phyloP scores from a whole-genome alignment of 2,329 filamentous ascomycete genomes.

The Colletotrichum tamarilloi region DNA sequence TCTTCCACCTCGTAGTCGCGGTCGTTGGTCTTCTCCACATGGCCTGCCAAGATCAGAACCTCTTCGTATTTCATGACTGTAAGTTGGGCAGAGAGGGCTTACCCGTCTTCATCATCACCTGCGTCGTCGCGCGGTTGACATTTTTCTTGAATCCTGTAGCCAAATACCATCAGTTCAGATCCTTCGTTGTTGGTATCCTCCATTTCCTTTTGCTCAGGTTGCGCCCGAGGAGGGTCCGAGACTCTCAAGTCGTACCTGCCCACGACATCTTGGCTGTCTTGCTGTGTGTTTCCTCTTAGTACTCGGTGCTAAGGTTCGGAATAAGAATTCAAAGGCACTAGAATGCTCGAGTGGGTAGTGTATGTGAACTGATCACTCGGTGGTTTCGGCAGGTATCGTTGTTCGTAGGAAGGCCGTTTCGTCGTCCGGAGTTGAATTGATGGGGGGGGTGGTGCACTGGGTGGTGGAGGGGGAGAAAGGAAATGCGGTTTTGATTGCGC shows the following conservation, averaged over 20 bases:
- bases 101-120: slow-evolving; percentile 99
- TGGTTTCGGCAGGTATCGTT: slow-evolving; percentile 20
- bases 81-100: slow-evolving; percentile 41
- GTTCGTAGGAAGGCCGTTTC: slow-evolving; percentile 19
- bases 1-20: slow-evolving; percentile 99
- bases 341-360: background rate
- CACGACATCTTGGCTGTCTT: slow-evolving; percentile 54
- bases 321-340: background rate
- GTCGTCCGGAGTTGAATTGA: slow-evolving; percentile 26
- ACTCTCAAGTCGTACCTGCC: slow-evolving; percentile 51
- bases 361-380: slow-evolving; percentile 2
- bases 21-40: slow-evolving; percentile 98
- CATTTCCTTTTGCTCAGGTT: background rate
- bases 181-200: background rate
- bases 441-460: background rate
- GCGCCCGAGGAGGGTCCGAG: slow-evolving; percentile 4
- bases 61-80: background rate
- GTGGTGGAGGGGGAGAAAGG: background rate
- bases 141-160: slow-evolving; percentile 76
- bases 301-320: background rate
- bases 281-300: background rate
- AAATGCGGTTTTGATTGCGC: slow-evolving; percentile 32
- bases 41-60: slow-evolving; percentile 63
- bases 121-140: slow-evolving; percentile 98
- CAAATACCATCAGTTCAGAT: slow-evolving; percentile 9